phyloP scores from a whole-genome alignment of 2,329 filamentous ascomycete species.

The Fusarium temperatum region DNA sequence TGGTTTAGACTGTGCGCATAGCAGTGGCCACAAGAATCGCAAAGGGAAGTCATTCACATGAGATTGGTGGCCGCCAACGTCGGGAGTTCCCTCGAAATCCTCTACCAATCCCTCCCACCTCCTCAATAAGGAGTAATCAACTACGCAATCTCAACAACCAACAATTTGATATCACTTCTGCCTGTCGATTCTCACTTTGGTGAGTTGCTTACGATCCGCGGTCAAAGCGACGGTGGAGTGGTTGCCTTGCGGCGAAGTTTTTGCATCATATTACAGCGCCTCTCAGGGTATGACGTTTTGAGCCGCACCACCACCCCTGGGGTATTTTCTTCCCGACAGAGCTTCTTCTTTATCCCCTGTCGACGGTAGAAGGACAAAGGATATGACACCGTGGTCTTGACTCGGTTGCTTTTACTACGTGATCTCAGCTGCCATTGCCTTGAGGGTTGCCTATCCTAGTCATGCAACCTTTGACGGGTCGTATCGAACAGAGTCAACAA shows the following conservation, averaged over 20 bases:
- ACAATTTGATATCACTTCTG: background rate
- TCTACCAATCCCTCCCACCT: background rate
- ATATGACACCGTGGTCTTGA: slow-evolving; percentile 7
- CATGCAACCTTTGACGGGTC: background rate
- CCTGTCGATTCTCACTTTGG: background rate
- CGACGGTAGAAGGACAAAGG: slow-evolving; percentile 3
- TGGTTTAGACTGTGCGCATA: background rate
- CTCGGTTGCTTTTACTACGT: background rate
- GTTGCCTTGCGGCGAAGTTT: slow-evolving; percentile 23
- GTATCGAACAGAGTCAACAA: background rate
- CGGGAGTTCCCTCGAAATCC: background rate
- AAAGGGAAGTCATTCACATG: background rate
- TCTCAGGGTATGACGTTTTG: slow-evolving; percentile 35
- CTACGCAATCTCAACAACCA: background rate
- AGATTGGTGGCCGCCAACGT: background rate
- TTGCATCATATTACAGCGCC: slow-evolving; percentile 37
- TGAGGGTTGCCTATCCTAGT: background rate
- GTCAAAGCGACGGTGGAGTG: slow-evolving; percentile 6
- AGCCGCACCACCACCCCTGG: slow-evolving; percentile 25
- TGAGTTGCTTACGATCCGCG: background rate
- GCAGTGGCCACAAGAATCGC: background rate
- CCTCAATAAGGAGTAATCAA: background rate
- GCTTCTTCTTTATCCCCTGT: slow-evolving; percentile 7
- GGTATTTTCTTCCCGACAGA: background rate
- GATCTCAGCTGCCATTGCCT: background rate